Conservation (phyloP, 2,329 filamentous ascomycete species). For the Claviceps arundinis region DNA sequence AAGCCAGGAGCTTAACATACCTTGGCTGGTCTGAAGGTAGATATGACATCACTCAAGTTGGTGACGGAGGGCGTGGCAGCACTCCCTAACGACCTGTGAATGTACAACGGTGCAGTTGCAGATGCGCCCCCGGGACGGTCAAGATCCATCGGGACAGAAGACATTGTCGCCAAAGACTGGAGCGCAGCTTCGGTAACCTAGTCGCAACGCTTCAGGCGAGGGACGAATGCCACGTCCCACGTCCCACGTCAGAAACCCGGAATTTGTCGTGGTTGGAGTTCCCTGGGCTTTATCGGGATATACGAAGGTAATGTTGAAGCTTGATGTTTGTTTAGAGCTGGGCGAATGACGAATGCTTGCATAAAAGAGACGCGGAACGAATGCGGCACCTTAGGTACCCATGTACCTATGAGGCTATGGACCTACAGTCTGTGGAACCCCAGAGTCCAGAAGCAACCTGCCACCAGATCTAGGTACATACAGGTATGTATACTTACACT, state of each 20-base stretch:
- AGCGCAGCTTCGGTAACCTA: not conserved
- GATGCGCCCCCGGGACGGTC: slow-evolving; percentile 30
- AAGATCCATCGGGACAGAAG: slow-evolving; percentile 44
- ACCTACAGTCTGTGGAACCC: no score
- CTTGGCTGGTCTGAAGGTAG: slow-evolving; percentile 66
- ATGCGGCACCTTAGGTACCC: no score
- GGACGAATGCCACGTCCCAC: not conserved
- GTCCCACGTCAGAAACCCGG: not conserved
- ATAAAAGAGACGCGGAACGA: no score
- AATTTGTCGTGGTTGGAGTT: not conserved
- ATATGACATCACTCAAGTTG: slow-evolving; percentile 65
- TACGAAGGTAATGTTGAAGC: no score
- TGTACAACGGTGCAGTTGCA: slow-evolving; percentile 34
- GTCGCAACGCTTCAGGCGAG: not conserved
- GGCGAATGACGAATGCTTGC: no score
- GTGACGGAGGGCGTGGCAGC: slow-evolving; percentile 33
- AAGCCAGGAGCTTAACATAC: slow-evolving; percentile 28
- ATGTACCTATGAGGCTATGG: no score
- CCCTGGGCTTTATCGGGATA: not conserved
- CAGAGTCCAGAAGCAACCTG: no score
- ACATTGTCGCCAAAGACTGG: slow-evolving; percentile 21
- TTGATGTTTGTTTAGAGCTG: no score
- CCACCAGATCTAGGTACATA: no score
- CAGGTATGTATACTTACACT: no score
- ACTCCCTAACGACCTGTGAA: slow-evolving; percentile 31